phyloP scores from a whole-genome alignment of 129 eudicot genomes.

The Centella asiatica region DNA sequence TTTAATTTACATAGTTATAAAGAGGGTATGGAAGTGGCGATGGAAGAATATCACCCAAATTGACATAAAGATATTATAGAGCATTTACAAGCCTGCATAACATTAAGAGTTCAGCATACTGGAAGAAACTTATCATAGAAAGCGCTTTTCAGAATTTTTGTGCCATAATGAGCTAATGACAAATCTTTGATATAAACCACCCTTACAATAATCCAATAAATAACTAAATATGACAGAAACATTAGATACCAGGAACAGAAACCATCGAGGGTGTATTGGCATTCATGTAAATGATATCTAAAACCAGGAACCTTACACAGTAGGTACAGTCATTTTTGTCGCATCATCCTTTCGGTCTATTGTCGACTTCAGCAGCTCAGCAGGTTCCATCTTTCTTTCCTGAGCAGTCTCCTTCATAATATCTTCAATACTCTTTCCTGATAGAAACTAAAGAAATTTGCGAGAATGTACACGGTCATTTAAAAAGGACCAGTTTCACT shows the following conservation, averaged over 20 bases:
- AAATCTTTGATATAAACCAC: not conserved
- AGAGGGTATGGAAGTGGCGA: constrained; percentile 2
- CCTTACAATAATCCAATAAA: not conserved
- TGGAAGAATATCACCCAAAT: not conserved
- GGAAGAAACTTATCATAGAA: not conserved
- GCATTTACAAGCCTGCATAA: not conserved
- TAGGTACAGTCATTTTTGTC: not conserved
- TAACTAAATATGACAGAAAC: not conserved
- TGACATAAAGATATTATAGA: not conserved
- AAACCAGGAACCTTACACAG: not conserved
- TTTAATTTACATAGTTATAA: not conserved
- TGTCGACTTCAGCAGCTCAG: constrained; percentile 14
- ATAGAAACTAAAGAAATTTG: constrained; percentile 16
- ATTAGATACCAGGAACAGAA: not conserved
- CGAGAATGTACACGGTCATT: not conserved
- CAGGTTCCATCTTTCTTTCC: constrained; percentile 21
- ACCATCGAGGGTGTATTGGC: not conserved
- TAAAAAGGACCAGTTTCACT: not conserved
- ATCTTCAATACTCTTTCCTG: constrained; percentile 46
- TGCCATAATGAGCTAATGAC: not conserved
- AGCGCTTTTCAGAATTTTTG: not conserved
- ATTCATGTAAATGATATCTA: not conserved
- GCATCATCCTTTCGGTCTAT: constrained; percentile 14
- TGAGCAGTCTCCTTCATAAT: constrained; percentile 32
- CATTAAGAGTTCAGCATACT: not conserved